A percentile compares a stretch with the other conserved stretches of the same genome.
phyloP scores from a whole-genome alignment of 805 yeast species.

The Ogataea angusta region DNA sequence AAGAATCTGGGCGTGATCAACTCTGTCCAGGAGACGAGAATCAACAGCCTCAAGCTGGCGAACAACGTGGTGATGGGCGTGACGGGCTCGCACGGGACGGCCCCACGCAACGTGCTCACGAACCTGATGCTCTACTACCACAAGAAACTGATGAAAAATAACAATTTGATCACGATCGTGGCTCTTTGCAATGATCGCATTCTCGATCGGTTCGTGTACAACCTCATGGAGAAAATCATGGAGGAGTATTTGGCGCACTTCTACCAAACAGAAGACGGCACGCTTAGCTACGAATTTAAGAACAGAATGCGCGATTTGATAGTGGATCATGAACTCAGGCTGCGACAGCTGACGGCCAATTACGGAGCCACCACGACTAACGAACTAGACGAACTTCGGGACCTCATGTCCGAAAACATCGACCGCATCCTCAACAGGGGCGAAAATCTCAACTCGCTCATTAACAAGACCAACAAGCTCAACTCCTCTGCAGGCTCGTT shows the following conservation, averaged over 20 bases:
- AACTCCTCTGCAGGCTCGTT: conserved; percentile 66
- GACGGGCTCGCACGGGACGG: conserved; percentile 24
- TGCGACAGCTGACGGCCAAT: conserved; percentile 36
- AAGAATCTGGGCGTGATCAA: conserved; percentile 54
- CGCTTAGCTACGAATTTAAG: conserved; percentile 45
- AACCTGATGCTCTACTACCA: conserved; percentile 43
- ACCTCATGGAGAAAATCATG: conserved; percentile 47
- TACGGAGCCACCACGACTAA: conserved; percentile 36
- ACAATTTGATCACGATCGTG: conserved; percentile 51
- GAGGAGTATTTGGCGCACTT: conserved; percentile 38
- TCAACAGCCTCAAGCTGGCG: conserved; percentile 27
- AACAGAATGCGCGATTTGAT: conserved; percentile 55
- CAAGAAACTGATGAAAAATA: conserved; percentile 42
- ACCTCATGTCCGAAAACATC: conserved; percentile 69
- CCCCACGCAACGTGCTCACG: conserved; percentile 32
- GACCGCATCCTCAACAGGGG: conserved; percentile 73
- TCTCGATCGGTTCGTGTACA: conserved; percentile 43
- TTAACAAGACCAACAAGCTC: conserved; percentile 74
- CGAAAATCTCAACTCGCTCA: conserved; percentile 66
- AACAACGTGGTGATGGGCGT: conserved; percentile 19
- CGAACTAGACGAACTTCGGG: conserved; percentile 63
- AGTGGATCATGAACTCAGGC: conserved; percentile 47
- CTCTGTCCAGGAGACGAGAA: conserved; percentile 36
- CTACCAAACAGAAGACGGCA: conserved; percentile 21
- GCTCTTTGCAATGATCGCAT: conserved; percentile 44